Percentiles rank a stretch among this genome's conserved stretches.
phyloP scores from a whole-genome alignment of 139 green algal genomes.

The Tetradesmus obliquus region DNA sequence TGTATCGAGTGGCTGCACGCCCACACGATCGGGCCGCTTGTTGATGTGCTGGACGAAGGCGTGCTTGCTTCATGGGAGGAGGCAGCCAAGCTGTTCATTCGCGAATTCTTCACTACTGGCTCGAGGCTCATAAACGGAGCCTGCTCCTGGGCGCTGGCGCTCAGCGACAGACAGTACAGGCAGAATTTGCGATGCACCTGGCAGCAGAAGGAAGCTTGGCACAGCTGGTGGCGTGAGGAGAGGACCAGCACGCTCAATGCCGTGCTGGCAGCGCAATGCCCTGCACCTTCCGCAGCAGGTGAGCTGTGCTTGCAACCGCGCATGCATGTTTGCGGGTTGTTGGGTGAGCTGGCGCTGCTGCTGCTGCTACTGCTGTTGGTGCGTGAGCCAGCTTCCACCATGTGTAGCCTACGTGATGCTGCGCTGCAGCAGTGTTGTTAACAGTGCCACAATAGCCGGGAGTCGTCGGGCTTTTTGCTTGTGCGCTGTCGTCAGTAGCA shows the following conservation, averaged over 20 bases:
- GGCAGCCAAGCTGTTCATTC: conserved; percentile 60
- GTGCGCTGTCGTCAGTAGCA: too few species aligned
- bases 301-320: not conserved
- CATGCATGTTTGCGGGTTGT: not conserved
- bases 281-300: not conserved
- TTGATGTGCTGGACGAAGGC: conserved; percentile 55
- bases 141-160: conserved; percentile 42
- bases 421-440: too few species aligned
- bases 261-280: conserved; percentile 38
- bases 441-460: too few species aligned
- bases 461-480: too few species aligned
- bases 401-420: not conserved
- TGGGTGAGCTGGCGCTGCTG: not conserved
- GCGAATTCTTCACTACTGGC: conserved; percentile 53
- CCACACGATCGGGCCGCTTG: conserved; percentile 24
- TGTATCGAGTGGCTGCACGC: conserved; percentile 40
- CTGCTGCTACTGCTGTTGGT: not conserved
- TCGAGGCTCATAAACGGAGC: conserved; percentile 58
- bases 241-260: conserved; percentile 9
- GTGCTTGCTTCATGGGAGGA: conserved; percentile 67
- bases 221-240: conserved; percentile 38
- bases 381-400: not conserved
- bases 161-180: conserved; percentile 15
- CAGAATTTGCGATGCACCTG: not conserved
- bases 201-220: conserved; percentile 24